Conservation (phyloP, 2,329 filamentous ascomycete genomes). For the Sporothrix globosa region DNA sequence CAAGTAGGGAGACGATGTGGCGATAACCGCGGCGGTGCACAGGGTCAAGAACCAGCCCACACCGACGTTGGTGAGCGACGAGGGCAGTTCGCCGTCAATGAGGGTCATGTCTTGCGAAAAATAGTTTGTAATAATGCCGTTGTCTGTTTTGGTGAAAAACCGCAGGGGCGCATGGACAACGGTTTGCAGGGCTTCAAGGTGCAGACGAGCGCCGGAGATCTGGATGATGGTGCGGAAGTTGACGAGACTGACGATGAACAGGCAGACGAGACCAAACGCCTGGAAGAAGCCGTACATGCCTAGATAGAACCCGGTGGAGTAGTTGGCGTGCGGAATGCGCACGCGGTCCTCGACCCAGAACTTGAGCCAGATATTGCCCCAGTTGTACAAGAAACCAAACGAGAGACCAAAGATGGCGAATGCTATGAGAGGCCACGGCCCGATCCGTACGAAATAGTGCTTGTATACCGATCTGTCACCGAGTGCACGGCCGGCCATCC, state of each 20-base stretch:
- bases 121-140: constrained; percentile 45
- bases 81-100: constrained; percentile 47
- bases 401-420: constrained; percentile 35
- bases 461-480: constrained; percentile 31
- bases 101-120: constrained; percentile 51
- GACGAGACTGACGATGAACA: constrained; percentile 38
- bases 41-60: constrained; percentile 37
- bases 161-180: constrained; percentile 43
- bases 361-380: constrained; percentile 40
- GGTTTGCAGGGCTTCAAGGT: constrained; percentile 41
- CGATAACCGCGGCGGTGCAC: constrained; percentile 41
- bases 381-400: constrained; percentile 39
- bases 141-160: constrained; percentile 46
- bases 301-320: constrained; percentile 41
- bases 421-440: constrained; percentile 21
- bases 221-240: constrained; percentile 37
- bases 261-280: constrained; percentile 32
- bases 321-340: constrained; percentile 32
- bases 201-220: constrained; percentile 38
- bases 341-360: constrained; percentile 40
- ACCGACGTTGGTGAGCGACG: constrained; percentile 39
- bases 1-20: constrained; percentile 40
- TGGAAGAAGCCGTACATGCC: constrained; percentile 41
- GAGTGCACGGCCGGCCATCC: constrained; percentile 3
- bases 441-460: constrained; percentile 39